These are phyloP conservation scores for Plenodomus lindquistii DNA, from an alignment of 2,329 filamentous ascomycete genomes.

Conservation along the genomic window DNA sequence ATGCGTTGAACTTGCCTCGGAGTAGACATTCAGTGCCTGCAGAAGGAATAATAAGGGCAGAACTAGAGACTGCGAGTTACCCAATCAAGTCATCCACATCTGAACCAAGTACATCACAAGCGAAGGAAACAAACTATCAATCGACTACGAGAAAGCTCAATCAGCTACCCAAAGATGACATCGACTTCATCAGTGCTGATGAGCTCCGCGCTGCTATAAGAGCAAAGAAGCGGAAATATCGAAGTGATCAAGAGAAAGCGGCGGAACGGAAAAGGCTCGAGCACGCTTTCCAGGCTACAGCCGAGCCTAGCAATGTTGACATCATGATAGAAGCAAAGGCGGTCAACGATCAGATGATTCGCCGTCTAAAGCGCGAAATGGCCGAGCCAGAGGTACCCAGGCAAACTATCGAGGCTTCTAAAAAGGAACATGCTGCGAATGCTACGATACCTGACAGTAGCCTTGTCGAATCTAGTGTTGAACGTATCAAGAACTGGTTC, in stretches of 20 bases:
- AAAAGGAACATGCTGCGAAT: neutral
- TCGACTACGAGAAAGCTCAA: conserved; percentile 31
- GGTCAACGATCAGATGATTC: conserved; percentile 35
- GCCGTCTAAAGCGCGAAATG: conserved; percentile 28
- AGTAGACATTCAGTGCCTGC: neutral
- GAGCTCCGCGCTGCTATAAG: conserved; percentile 51
- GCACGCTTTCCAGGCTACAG: conserved; percentile 19
- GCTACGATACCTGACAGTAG: neutral
- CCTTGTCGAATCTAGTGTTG: conserved; percentile 28
- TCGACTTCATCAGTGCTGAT: conserved; percentile 48
- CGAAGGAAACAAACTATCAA: neutral
- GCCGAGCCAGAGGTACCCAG: conserved; percentile 8
- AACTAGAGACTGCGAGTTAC: neutral
- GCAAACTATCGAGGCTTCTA: neutral
- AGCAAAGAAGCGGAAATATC: conserved; percentile 15
- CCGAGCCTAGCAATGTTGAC: conserved; percentile 19
- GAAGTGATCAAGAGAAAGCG: conserved; percentile 15
- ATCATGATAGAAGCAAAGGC: conserved; percentile 28
- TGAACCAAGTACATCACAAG: neutral
- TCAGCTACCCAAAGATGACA: conserved; percentile 43
- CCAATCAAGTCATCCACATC: neutral
- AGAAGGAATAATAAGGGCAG: neutral
- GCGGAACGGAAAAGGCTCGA: conserved; percentile 31
- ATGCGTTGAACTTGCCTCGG: too few species aligned
- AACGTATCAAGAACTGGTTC: conserved; percentile 36